Conservation (phyloP, 768 basidiomycete species). For the Naematelia aurantialba region DNA sequence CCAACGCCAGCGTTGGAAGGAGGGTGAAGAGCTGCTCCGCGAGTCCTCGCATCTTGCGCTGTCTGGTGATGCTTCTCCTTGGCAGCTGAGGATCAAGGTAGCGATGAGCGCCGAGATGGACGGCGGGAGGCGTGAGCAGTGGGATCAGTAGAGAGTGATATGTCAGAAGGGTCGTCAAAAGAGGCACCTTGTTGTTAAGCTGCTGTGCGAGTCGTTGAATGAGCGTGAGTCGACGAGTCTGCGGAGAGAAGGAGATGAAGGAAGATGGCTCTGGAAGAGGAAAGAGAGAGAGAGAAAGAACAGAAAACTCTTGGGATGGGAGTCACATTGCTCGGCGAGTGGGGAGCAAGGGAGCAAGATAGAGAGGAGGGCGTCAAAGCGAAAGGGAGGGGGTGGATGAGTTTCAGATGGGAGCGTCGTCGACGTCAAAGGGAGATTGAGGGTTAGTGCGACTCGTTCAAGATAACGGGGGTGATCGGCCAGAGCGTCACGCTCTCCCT, state of each 20-base stretch:
- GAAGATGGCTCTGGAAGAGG: background rate
- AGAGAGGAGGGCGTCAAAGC: background rate
- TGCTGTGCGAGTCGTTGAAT: too few species aligned
- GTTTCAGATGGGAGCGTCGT: too few species aligned
- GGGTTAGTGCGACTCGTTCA: too few species aligned
- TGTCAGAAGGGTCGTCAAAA: too few species aligned
- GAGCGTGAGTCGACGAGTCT: constrained; percentile 5
- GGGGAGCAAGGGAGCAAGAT: too few species aligned
- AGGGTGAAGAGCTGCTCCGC: constrained; percentile 3
- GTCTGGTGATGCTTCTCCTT: background rate
- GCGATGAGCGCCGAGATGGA: background rate
- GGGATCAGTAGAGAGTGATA: background rate
- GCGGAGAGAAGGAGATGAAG: too few species aligned
- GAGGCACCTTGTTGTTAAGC: too few species aligned
- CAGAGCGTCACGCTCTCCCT: background rate
- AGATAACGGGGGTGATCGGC: background rate
- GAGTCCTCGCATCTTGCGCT: background rate
- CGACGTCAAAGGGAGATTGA: too few species aligned
- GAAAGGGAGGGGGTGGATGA: background rate
- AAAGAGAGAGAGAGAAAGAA: too few species aligned
- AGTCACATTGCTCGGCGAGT: too few species aligned
- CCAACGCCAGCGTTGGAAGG: constrained; percentile 36
- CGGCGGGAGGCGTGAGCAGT: background rate
- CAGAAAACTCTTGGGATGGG: too few species aligned
- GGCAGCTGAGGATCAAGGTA: background rate